Percentiles rank a stretch among this genome's conserved stretches.
Conservation (phyloP, 106 monocot genomes). For the Alisma plantagoaquatica region DNA sequence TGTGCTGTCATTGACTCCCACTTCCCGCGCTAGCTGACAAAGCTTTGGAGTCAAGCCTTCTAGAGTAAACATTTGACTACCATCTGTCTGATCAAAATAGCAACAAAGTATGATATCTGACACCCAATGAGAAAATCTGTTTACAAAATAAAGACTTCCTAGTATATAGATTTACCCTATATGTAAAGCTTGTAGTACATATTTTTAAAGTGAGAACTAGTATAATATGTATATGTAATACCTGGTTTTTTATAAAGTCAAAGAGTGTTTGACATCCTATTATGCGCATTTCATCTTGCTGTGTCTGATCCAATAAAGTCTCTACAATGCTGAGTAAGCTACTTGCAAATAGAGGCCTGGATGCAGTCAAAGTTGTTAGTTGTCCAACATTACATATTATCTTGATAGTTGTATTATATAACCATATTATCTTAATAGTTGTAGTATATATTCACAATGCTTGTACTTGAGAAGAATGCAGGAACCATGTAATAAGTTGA, state of each 20-base stretch:
- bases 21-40: conserved; percentile 54
- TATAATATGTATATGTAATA: too few species aligned
- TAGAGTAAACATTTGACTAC: conserved; percentile 72
- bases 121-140: too few species aligned
- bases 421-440: too few species aligned
- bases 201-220: too few species aligned
- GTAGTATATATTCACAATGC: too few species aligned
- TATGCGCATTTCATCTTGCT: conserved; percentile 50
- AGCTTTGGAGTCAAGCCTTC: conserved; percentile 59
- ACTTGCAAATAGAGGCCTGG: conserved; percentile 72
- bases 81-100: conserved; percentile 50
- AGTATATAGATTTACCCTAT: not conserved
- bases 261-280: conserved; percentile 66
- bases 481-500: too few species aligned
- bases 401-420: too few species aligned
- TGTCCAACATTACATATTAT: too few species aligned
- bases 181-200: not conserved
- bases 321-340: conserved; percentile 51
- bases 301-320: conserved; percentile 60
- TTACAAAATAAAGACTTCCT: too few species aligned
- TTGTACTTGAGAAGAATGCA: too few species aligned
- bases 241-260: conserved; percentile 64
- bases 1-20: conserved; percentile 32
- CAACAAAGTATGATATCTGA: conserved; percentile 6
- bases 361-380: too few species aligned